Evolutionary conservation across 2,329 filamentous ascomycete species (phyloP).

Genomic region (Paraphaeosphaeria sporulosa): DNA sequence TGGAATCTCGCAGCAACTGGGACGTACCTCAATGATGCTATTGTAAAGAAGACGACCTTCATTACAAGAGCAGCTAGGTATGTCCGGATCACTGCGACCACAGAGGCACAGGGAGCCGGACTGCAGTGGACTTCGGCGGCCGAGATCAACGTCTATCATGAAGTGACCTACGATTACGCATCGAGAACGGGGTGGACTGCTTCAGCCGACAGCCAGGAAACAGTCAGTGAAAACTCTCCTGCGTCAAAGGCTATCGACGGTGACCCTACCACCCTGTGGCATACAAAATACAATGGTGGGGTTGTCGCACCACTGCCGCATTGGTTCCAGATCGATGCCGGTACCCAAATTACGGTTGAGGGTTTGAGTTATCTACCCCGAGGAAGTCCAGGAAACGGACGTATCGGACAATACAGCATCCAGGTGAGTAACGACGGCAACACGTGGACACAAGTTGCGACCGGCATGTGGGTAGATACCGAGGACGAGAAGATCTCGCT

Average conservation of each 20-base stretch:
- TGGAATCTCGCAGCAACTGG: conserved; percentile 38
- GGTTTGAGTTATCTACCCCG: conserved; percentile 26
- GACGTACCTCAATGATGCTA: conserved; percentile 34
- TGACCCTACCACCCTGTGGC: conserved; percentile 21
- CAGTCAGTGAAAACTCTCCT: neutral
- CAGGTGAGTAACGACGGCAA: conserved; percentile 23
- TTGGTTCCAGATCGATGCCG: conserved; percentile 30
- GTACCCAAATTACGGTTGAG: conserved; percentile 16
- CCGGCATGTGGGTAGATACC: conserved; percentile 28
- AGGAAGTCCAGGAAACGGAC: conserved; percentile 20
- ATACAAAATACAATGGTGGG: conserved; percentile 18
- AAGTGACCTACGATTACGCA: conserved; percentile 19
- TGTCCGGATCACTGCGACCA: conserved; percentile 31
- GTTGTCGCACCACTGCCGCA: conserved; percentile 21
- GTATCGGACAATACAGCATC: conserved; percentile 26
- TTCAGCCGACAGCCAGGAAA: conserved; percentile 23
- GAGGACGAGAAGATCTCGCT: conserved; percentile 20
- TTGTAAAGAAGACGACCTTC: conserved; percentile 34
- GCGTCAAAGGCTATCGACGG: conserved; percentile 25
- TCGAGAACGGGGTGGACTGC: conserved; percentile 24
- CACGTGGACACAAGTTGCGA: conserved; percentile 22
- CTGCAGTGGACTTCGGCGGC: conserved; percentile 32
- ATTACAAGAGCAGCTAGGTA: conserved; percentile 31
- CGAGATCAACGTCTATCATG: conserved; percentile 36
- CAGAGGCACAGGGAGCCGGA: conserved; percentile 29